These are phyloP conservation scores for Pseudomonodictys pantanalensis DNA, from an alignment of 495 filamentous ascomycete genomes.

Conservation along the genomic window DNA sequence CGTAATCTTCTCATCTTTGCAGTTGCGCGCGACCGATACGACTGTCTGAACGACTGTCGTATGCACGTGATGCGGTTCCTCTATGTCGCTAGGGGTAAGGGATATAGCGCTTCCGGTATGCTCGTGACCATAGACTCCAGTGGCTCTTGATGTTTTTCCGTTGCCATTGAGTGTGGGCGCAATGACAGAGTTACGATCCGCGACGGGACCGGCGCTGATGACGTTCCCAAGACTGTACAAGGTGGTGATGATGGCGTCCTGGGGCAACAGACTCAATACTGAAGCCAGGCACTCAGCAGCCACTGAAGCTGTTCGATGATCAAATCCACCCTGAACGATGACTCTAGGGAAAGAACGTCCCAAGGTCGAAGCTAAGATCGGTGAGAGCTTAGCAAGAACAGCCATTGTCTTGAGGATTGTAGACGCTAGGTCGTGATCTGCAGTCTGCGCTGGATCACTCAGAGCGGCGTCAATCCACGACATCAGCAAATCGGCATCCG, in stretches of 20 bases:
- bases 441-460: conserved; percentile 74
- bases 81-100: conserved; percentile 64
- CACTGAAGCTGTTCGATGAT: conserved; percentile 60
- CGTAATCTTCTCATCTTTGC: conserved; percentile 84
- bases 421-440: conserved; percentile 66
- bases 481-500: conserved; percentile 76
- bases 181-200: conserved; percentile 39
- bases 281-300: conserved; percentile 80
- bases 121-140: conserved; percentile 49
- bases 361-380: conserved; percentile 67
- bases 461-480: conserved; percentile 81
- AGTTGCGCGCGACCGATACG: conserved; percentile 75
- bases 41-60: conserved; percentile 85
- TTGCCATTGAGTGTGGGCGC: conserved; percentile 33
- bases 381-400: conserved; percentile 69
- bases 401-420: conserved; percentile 78
- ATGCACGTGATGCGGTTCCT: conserved; percentile 69
- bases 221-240: conserved; percentile 93
- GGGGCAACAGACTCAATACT: conserved; percentile 73
- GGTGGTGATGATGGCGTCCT: conserved; percentile 91
- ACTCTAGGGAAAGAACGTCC: conserved; percentile 80
- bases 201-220: conserved; percentile 62
- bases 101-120: conserved; percentile 76
- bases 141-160: conserved; percentile 9
- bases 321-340: conserved; percentile 74